Conservation (phyloP, 352 stramenopile species). For the Pythium plurisporium region DNA sequence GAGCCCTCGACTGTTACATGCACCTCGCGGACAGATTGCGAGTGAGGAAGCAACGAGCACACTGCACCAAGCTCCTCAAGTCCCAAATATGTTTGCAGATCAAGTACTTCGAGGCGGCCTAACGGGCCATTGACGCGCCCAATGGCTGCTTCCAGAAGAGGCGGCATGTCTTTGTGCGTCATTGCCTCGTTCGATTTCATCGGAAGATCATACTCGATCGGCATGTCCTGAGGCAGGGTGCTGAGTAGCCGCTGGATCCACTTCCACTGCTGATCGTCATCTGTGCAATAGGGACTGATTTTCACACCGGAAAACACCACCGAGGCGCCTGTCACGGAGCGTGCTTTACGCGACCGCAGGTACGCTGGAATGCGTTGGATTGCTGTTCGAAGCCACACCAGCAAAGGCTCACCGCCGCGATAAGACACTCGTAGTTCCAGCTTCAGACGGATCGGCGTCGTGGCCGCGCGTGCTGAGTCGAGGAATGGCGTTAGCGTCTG, state of each 20-base stretch:
- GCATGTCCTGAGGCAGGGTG: not conserved
- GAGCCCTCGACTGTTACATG: too few species aligned
- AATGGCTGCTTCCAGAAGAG: not conserved
- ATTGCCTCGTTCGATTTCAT: not conserved
- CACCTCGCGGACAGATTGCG: not conserved
- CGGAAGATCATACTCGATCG: not conserved
- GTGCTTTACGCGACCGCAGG: not conserved
- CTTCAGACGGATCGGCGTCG: not conserved
- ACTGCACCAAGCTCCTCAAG: not conserved
- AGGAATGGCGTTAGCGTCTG: not conserved
- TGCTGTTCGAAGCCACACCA: not conserved
- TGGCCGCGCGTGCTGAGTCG: not conserved
- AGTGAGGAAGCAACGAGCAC: not conserved
- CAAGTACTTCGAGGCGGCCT: not conserved
- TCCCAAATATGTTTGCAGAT: not conserved
- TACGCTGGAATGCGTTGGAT: not conserved
- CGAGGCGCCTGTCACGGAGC: too few species aligned
- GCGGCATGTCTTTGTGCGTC: not conserved
- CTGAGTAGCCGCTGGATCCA: not conserved
- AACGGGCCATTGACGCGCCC: not conserved
- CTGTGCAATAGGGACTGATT: too few species aligned
- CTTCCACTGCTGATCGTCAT: too few species aligned
- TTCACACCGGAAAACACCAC: too few species aligned
- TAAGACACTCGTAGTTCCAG: not conserved
- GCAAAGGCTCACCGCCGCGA: not conserved